phyloP scores from a whole-genome alignment of 441 rosid genomes.

The Pelargonium australe region DNA sequence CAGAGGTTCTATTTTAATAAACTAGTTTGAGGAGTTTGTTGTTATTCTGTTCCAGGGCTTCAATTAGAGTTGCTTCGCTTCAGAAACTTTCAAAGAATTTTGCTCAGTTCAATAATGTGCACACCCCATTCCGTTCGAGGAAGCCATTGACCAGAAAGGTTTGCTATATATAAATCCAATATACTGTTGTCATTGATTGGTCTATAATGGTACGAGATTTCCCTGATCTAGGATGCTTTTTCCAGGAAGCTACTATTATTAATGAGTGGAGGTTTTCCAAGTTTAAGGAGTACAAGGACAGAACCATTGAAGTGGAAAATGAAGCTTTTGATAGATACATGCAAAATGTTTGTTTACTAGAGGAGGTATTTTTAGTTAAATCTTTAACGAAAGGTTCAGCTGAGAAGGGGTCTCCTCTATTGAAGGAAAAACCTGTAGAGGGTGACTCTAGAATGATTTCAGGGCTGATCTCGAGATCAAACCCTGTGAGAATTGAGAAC shows the following conservation, averaged over 20 bases:
- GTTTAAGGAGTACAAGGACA: slow-evolving; percentile 66
- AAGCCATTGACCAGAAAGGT: slow-evolving; percentile 88
- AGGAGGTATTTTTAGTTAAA: slow-evolving; percentile 60
- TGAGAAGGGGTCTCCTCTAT: slow-evolving; percentile 26
- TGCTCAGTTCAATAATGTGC: slow-evolving; percentile 82
- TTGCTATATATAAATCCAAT: slow-evolving; percentile 7
- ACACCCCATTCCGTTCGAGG: slow-evolving; percentile 55
- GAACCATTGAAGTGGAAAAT: slow-evolving; percentile 66
- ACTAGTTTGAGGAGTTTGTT: background rate
- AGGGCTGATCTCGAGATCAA: slow-evolving; percentile 42
- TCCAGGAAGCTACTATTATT: slow-evolving; percentile 73
- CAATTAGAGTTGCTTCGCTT: slow-evolving; percentile 59
- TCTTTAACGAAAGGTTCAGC: slow-evolving; percentile 33
- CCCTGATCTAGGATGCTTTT: slow-evolving; percentile 24
- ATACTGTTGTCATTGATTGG: slow-evolving; percentile 7
- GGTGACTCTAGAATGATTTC: slow-evolving; percentile 25
- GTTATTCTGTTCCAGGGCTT: slow-evolving; percentile 44
- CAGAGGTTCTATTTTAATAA: background rate
- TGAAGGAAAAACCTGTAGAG: slow-evolving; percentile 28
- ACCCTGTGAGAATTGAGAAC: slow-evolving; percentile 43
- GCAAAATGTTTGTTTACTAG: slow-evolving; percentile 64
- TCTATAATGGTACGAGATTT: slow-evolving; percentile 12
- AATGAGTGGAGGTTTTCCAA: slow-evolving; percentile 93
- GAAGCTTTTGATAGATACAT: slow-evolving; percentile 83
- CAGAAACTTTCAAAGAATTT: slow-evolving; percentile 81